Percentiles rank a stretch among this genome's conserved stretches.
Evolutionary conservation across 2,329 filamentous ascomycete genomes (phyloP).

Genomic region (Xylaria hypoxylon): DNA sequence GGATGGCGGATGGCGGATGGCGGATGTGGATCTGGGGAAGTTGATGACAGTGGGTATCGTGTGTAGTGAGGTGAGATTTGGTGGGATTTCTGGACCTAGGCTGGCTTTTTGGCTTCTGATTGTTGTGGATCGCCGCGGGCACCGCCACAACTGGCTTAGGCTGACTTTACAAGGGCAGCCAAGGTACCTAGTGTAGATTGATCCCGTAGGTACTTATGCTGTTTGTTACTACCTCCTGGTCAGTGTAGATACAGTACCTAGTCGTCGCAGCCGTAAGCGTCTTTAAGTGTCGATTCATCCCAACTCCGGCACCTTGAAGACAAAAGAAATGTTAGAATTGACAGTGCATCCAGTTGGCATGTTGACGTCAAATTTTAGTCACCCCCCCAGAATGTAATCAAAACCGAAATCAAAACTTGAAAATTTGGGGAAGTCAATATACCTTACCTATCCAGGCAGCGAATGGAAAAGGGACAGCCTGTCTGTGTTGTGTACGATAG

Average conservation of each 20-base stretch:
- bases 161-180: slow-evolving; percentile 11
- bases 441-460: no score
- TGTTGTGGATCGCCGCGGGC: slow-evolving; percentile 36
- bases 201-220: background rate
- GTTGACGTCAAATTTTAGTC: background rate
- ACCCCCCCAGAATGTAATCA: background rate
- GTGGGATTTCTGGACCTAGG: slow-evolving; percentile 20
- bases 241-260: background rate
- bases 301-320: background rate
- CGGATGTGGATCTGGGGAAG: slow-evolving; percentile 42
- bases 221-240: no score
- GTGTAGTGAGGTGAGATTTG: slow-evolving; percentile 24
- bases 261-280: slow-evolving; percentile 10
- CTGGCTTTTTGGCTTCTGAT: slow-evolving; percentile 29
- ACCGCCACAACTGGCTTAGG: slow-evolving; percentile 37
- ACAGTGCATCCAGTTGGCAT: background rate
- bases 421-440: slow-evolving; percentile 4
- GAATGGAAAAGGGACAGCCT: no score
- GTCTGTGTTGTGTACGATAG: no score
- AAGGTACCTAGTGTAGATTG: background rate
- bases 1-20: slow-evolving; percentile 7
- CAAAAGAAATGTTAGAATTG: background rate
- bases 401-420: background rate
- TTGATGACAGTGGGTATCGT: slow-evolving; percentile 29
- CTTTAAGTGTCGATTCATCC: slow-evolving; percentile 14